A percentile compares a stretch with the other conserved stretches of the same genome.
Evolutionary conservation across 2,329 filamentous ascomycete genomes (phyloP).

Genomic region (Nigrospora osmanthi): DNA sequence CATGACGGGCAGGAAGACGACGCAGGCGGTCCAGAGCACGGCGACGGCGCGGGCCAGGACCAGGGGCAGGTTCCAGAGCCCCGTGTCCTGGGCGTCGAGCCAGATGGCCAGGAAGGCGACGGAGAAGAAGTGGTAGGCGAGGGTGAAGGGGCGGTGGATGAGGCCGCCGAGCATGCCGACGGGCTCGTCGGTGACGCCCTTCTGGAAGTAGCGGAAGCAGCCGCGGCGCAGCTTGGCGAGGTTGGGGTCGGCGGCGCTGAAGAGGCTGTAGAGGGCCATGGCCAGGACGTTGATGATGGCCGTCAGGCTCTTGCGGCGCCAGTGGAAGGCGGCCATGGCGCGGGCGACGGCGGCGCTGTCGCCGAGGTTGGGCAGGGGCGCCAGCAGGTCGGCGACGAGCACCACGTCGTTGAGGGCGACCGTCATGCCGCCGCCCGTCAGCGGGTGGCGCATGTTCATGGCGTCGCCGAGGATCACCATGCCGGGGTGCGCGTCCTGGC

Average conservation of each 20-base stretch:
- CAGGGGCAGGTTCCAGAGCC: slow-evolving; percentile 54
- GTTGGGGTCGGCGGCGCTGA: slow-evolving; percentile 74
- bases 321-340: slow-evolving; percentile 75
- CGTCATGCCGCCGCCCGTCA: slow-evolving; percentile 97
- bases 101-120: slow-evolving; percentile 87
- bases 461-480: slow-evolving; percentile 85
- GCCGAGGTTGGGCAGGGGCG: slow-evolving; percentile 64
- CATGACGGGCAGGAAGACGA: slow-evolving; percentile 78
- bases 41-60: slow-evolving; percentile 57
- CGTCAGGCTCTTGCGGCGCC: slow-evolving; percentile 73
- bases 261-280: slow-evolving; percentile 84
- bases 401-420: slow-evolving; percentile 92
- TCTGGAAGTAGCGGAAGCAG: slow-evolving; percentile 88
- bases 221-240: slow-evolving; percentile 77
- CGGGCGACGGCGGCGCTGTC: slow-evolving; percentile 57
- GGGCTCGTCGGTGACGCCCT: slow-evolving; percentile 68
- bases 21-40: slow-evolving; percentile 72
- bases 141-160: slow-evolving; percentile 65
- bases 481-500: slow-evolving; percentile 61
- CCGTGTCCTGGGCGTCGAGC: slow-evolving; percentile 44
- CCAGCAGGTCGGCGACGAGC: slow-evolving; percentile 65
- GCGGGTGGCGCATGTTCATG: slow-evolving; percentile 98
- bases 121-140: slow-evolving; percentile 90
- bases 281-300: slow-evolving; percentile 97
- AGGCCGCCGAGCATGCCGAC: slow-evolving; percentile 76